Percentiles rank a stretch among this genome's conserved stretches.
phyloP scores from a whole-genome alignment of 2,329 filamentous ascomycete genomes.

The Fusarium sp. region DNA sequence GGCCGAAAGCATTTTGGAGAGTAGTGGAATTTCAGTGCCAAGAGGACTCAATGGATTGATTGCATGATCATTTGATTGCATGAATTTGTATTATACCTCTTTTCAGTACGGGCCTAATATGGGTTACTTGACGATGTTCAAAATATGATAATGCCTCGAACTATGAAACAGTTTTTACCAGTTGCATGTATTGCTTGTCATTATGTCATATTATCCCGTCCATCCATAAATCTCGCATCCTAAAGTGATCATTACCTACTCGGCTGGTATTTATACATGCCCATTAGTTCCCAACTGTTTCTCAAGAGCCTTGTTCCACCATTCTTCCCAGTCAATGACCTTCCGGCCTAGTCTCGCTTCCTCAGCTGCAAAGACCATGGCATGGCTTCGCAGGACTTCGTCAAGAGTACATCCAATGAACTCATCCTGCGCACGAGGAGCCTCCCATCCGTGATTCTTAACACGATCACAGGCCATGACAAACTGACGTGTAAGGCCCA shows the following conservation, averaged over 20 bases:
- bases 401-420: conserved; percentile 87
- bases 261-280: not conserved
- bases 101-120: conserved; percentile 21
- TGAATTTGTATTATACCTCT: conserved; percentile 39
- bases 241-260: not conserved
- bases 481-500: conserved; percentile 81
- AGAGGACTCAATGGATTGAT: conserved; percentile 28
- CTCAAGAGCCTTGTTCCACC: conserved; percentile 71
- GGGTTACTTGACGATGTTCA: conserved; percentile 23
- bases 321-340: conserved; percentile 80
- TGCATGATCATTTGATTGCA: conserved; percentile 22
- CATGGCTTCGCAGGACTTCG: conserved; percentile 90
- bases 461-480: conserved; percentile 84
- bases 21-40: conserved; percentile 3
- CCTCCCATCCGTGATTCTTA: conserved; percentile 75
- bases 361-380: conserved; percentile 93
- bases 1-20: conserved; percentile 21
- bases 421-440: conserved; percentile 77
- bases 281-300: conserved; percentile 27
- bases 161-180: not conserved
- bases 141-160: conserved; percentile 23
- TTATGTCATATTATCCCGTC: not conserved
- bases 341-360: conserved; percentile 78
- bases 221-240: not conserved
- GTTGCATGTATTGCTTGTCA: not conserved